Percentiles rank a stretch among this genome's conserved stretches.
phyloP scores from a whole-genome alignment of 768 basidiomycete genomes.

The Strobilomyces confusus region DNA sequence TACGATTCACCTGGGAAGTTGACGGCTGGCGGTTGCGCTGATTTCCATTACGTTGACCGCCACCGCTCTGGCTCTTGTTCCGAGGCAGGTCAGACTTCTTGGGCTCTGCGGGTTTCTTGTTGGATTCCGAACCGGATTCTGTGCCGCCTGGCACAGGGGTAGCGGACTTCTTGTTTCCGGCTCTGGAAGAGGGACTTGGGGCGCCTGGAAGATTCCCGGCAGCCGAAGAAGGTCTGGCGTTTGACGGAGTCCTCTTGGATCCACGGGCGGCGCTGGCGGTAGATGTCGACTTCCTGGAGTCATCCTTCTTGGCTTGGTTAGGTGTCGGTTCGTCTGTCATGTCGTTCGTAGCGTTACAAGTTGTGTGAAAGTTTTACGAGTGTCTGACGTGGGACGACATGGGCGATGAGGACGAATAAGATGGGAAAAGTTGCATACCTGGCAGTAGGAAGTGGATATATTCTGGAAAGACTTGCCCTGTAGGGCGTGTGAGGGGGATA shows the following conservation, averaged over 20 bases:
- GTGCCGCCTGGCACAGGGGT: slow-evolving; percentile 35
- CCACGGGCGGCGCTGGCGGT: slow-evolving; percentile 48
- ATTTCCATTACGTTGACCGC: slow-evolving; percentile 41
- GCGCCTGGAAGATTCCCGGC: slow-evolving; percentile 41
- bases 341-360: slow-evolving; percentile 65
- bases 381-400: slow-evolving; percentile 31
- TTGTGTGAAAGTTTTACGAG: slow-evolving; percentile 46
- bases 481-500: slow-evolving; percentile 76
- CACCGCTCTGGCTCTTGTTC: slow-evolving; percentile 50
- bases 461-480: slow-evolving; percentile 78
- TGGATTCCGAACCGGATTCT: slow-evolving; percentile 75
- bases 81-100: slow-evolving; percentile 50
- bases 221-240: slow-evolving; percentile 39
- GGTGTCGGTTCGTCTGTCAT: slow-evolving; percentile 78
- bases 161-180: slow-evolving; percentile 57
- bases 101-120: slow-evolving; percentile 53
- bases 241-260: slow-evolving; percentile 55
- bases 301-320: slow-evolving; percentile 60
- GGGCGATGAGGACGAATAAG: slow-evolving; percentile 15
- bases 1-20: slow-evolving; percentile 53
- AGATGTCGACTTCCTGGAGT: slow-evolving; percentile 53
- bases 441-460: slow-evolving; percentile 39
- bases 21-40: slow-evolving; percentile 60
- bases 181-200: slow-evolving; percentile 59
- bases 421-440: slow-evolving; percentile 34